A percentile compares a stretch with the other conserved stretches of the same genome.
phyloP scores from a whole-genome alignment of 495 filamentous ascomycete genomes.

The Aspergillus bridgeri region DNA sequence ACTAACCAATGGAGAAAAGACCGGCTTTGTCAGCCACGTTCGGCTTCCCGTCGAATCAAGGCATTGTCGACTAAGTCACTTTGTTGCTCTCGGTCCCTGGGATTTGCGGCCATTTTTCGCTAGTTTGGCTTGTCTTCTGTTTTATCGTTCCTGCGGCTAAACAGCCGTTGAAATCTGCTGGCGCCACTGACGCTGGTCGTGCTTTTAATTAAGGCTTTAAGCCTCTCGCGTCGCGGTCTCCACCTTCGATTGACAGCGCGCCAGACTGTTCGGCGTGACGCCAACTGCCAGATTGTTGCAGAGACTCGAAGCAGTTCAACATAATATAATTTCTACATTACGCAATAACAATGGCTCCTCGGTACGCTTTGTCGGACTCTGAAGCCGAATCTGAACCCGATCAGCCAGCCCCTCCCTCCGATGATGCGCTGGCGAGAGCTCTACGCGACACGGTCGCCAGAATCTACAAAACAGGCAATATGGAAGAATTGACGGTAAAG shows the following conservation, averaged over 20 bases:
- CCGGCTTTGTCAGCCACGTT: background rate
- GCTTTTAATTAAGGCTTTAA: background rate
- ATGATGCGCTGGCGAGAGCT: constrained; percentile 44
- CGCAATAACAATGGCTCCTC: constrained; percentile 29
- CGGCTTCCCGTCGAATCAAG: background rate
- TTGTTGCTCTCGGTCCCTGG: background rate
- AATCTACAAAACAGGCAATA: constrained; percentile 54
- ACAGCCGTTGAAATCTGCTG: background rate
- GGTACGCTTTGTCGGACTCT: constrained; percentile 32
- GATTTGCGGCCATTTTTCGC: background rate
- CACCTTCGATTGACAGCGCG: background rate
- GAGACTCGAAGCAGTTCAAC: background rate
- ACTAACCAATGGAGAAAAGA: background rate
- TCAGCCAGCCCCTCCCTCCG: constrained; percentile 22
- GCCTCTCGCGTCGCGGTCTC: background rate
- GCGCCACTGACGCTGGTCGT: background rate
- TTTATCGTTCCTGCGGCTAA: background rate
- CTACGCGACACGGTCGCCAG: constrained; percentile 58
- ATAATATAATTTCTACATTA: background rate
- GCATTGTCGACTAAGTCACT: background rate
- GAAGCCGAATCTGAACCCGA: constrained; percentile 35
- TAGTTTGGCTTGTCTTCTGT: background rate
- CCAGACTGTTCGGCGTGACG: background rate
- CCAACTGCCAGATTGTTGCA: background rate
- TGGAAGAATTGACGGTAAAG: constrained; percentile 72